Base-by-base conservation (phyloP, 257 asterid genomes). In the Solanum dulcamara region DNA sequence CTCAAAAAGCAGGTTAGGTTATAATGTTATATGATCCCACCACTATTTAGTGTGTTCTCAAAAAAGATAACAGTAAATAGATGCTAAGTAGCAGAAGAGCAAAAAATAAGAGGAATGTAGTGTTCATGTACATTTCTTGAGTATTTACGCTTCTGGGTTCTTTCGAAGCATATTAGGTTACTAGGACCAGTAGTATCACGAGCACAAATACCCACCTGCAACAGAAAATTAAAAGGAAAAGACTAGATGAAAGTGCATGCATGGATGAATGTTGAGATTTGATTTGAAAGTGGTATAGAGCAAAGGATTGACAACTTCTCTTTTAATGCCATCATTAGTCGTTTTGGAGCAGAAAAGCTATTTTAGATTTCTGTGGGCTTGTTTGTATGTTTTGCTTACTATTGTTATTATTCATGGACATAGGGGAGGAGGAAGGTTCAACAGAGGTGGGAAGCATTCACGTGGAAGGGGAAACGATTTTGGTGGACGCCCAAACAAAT, bases 401-500 rank as follows among this genome's bases (percentile, higher is more conserved):
- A 14, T 10, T 77, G 64, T 77, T 75, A 18, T 44, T 48, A 24
- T 79, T 48, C 44, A 48, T 48, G 44, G 13, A 79, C 44, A 44
- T 15, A 93, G 98, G 92, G 98, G 98, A 40, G 98, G 98, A 40
- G 98, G 98, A 62, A 91, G 85, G 89, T 89, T 89, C 89, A 89
- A 88, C 87, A 88, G 94, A 86, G 99, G 99, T 33, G 93, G 99
- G 88, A 93, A 91, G 91, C 90, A 93, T 87, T 89, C 91, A 11
- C 98, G 99, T 1, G 90, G 94, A 9, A 88, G 98, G 32, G 99
- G 90, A 1, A 87, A 89, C n/a, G 90, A 93, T 74, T 80, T 90
- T 1, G 85, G 86, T 30, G 82, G 70, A 57, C 95, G 94, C 81
- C 91, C 94, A 6, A 91, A 89, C 84, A 94, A 94, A 86, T 85